phyloP scores from a whole-genome alignment of 345 rosid species.

The Alliaria petiolata region DNA sequence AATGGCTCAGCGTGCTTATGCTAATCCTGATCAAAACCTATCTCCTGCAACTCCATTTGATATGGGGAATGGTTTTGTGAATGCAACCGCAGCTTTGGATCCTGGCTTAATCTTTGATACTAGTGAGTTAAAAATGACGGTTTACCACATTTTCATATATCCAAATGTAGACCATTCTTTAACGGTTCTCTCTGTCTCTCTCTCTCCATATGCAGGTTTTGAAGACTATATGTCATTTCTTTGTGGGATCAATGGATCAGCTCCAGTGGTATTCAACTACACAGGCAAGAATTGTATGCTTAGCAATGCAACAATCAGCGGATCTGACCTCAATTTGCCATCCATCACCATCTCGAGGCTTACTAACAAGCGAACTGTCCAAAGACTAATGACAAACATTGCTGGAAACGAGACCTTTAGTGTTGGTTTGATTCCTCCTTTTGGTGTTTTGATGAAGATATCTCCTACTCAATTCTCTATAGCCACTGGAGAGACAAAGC shows the following conservation, averaged over 20 bases:
- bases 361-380: constrained; percentile 45
- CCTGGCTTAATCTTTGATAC: constrained; percentile 81
- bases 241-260: constrained; percentile 81
- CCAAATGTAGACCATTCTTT: neutral
- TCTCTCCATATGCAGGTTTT: constrained; percentile 41
- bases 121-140: constrained; percentile 44
- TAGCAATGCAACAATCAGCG: constrained; percentile 38
- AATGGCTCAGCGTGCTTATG: constrained; percentile 91
- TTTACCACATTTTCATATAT: neutral
- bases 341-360: constrained; percentile 71
- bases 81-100: constrained; percentile 84
- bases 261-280: constrained; percentile 68
- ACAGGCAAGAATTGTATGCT: constrained; percentile 61
- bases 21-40: constrained; percentile 69
- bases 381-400: constrained; percentile 54
- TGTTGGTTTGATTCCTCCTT: constrained; percentile 77
- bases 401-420: constrained; percentile 61
- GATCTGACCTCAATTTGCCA: constrained; percentile 79
- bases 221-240: constrained; percentile 82
- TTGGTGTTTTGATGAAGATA: constrained; percentile 60
- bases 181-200: neutral
- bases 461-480: constrained; percentile 61
- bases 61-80: constrained; percentile 94
- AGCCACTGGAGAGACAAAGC: constrained; percentile 51
- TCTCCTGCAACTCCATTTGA: constrained; percentile 96